Base-by-base conservation (phyloP, 768 basidiomycete genomes). In the Lentinus brumalis region DNA sequence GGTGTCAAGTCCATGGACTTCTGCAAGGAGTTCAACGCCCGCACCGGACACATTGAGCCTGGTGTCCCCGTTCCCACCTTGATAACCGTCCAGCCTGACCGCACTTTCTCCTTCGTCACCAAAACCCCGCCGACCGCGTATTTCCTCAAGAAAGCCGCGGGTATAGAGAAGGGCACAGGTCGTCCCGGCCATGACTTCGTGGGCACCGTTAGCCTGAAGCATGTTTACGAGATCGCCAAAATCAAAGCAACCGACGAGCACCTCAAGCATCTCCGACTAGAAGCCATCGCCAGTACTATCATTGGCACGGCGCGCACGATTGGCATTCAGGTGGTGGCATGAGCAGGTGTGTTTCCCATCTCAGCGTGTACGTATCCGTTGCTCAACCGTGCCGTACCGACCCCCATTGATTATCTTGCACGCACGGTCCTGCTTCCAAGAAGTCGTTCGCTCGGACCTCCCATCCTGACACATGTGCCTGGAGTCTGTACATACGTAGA, bases 1-100 rank as follows among this genome's bases (percentile, higher is more conserved):
- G 97, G 97, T 68, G 96, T 99, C 67, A 98, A 97, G 77, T 94
- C 95, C 30, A 98, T 98, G 91, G 97, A 99, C 78, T 99, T 99
- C 73, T 97, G 95, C 82, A 99, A 98, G 75, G 95, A 98, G 74
- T 99, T 98, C 79, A 99, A 99, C 72, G 96, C 96, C n/a, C 88
- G 89, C 65, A 98, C 96, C 18, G 89, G 92, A 35, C 89, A 93
- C 73, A 83, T 96, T 40, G 84, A 87, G 63, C 86, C 89, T 16
- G 93, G 93, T 39, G 84, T 91, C 10, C 96, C 97, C 7, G 85
- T 86, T 41, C 96, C 97, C 10, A 97, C 95, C n/a, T 77, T 89
- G 62, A 96, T 99, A 70, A 92, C 86, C 57, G 89, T 99, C 60
- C 88, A 93, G 68, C 92, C 96, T 56, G 97, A 99, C 80, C 89